Conservation (phyloP, 2,329 filamentous ascomycete species). For the Xylariaceae sp. region DNA sequence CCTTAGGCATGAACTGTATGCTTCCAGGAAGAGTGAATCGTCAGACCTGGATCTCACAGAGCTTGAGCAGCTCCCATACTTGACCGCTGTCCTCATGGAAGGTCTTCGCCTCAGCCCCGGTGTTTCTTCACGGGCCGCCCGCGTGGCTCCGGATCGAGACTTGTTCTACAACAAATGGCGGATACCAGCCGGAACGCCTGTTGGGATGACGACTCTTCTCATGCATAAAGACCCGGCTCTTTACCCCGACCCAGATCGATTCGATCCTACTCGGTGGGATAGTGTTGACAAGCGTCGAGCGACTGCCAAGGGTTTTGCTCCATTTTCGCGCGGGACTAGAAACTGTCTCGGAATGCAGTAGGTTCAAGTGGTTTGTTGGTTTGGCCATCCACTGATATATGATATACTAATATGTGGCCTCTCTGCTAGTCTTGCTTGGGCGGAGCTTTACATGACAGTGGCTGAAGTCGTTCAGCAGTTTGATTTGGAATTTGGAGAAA, state of each 20-base stretch:
- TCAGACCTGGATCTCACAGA: not conserved
- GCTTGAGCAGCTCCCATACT: conserved; percentile 4
- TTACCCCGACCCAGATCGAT: not conserved
- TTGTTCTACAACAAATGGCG: not conserved
- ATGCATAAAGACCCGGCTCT: conserved; percentile 1
- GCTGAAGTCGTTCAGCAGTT: not conserved
- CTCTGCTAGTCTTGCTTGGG: conserved; percentile 1
- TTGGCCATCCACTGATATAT: not conserved
- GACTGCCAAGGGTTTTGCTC: not conserved
- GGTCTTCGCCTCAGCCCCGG: conserved; percentile 1
- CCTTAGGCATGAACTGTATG: not conserved
- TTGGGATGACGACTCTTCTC: conserved; percentile 4
- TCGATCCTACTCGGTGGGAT: conserved; percentile 2
- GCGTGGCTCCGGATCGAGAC: conserved; percentile 6
- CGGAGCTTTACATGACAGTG: not conserved
- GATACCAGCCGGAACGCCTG: conserved; percentile 1
- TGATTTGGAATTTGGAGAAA: not conserved
- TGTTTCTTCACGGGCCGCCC: not conserved
- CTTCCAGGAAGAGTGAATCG: not conserved
- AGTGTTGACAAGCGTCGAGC: not conserved
- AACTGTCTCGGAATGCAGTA: conserved; percentile 4
- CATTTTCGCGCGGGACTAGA: not conserved
- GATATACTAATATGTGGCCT: too few relatives aligned
- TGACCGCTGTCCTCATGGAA: conserved; percentile 4
- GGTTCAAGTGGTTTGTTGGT: not conserved